phyloP scores from a whole-genome alignment of 495 filamentous ascomycete species.

The Aspergillus diversus region DNA sequence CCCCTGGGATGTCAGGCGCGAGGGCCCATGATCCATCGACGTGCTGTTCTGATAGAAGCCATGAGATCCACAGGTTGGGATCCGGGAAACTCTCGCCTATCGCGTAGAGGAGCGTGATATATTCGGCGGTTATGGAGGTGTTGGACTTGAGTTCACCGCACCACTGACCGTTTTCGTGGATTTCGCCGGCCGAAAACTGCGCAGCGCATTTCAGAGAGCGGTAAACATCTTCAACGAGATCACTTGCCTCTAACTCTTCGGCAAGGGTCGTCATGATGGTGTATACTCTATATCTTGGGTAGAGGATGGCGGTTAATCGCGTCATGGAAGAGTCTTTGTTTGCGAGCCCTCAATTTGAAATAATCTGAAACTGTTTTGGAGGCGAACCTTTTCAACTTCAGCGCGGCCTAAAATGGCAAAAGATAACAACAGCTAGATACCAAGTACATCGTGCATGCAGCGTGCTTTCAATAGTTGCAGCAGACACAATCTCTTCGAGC shows the following conservation, averaged over 20 bases:
- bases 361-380: too few species aligned
- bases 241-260: not conserved
- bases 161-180: conserved; percentile 41
- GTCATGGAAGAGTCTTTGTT: not conserved
- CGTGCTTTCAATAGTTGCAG: conserved; percentile 1
- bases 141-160: conserved; percentile 38
- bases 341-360: too few species aligned
- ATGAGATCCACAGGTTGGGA: conserved; percentile 21
- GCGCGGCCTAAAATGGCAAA: not conserved
- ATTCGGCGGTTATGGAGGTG: conserved; percentile 41
- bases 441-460: conserved; percentile 1
- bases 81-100: conserved; percentile 18
- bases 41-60: conserved; percentile 34
- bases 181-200: not conserved
- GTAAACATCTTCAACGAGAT: not conserved
- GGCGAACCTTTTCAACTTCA: too few species aligned
- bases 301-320: not conserved
- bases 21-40: conserved; percentile 46
- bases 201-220: not conserved
- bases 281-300: not conserved
- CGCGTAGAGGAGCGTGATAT: conserved; percentile 38
- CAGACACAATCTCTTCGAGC: not conserved
- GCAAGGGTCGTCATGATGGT: conserved; percentile 5
- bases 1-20: conserved; percentile 39
- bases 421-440: not conserved